Base-by-base conservation (phyloP, 495 filamentous ascomycete genomes). In the Daldinia loculata region DNA sequence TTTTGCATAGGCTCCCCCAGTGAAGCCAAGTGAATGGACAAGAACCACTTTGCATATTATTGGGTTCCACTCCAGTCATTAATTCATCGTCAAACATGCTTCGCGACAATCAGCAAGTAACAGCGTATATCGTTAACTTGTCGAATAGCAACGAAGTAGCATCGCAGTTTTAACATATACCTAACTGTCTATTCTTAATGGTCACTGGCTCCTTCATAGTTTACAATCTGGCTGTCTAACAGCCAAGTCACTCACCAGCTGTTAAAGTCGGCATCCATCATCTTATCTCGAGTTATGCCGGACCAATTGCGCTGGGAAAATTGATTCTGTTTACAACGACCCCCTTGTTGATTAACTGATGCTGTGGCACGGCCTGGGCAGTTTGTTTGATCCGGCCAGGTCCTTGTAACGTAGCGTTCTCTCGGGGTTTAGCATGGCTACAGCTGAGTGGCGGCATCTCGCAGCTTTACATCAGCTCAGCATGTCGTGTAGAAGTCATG, bases 361-460 rank as follows among this genome's bases (percentile, higher is more conserved):
- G 70, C 19, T 69, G 70, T 72, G 65, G 70, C 66, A 73, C 70
- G 64, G 66, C 41, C 62, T 50, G 24, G 24, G 29, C 32, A 63
- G 27, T 56, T 61, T 56, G 70, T 65, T 60, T 66, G 66, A 66
- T 63, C 43, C 30, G 63, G 57, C 52, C 56, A 39, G 58, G 51
- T 38, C 61, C 57, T 66, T 73, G 70, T 65, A 73, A 73, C 70
- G 66, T 73, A 73, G 53, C 29, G 50, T 14, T 43, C 45, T 36
- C 14, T 55, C 38, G 64, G 56, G 61, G 56, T 19, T 63, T 53
- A 52, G 58, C 56, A 61, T 56, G 48, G 38, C 61, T 61, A 60
- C 60, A 64, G 57, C 58, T 53, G 30, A 63, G 56, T 69, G 51
- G 50, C 70, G 60, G 70, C 51, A 68, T 72, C 70, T 68, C 41